These are phyloP conservation scores for Panaeolus papilionaceus DNA, from an alignment of 768 basidiomycete genomes.

Conservation along the genomic window DNA sequence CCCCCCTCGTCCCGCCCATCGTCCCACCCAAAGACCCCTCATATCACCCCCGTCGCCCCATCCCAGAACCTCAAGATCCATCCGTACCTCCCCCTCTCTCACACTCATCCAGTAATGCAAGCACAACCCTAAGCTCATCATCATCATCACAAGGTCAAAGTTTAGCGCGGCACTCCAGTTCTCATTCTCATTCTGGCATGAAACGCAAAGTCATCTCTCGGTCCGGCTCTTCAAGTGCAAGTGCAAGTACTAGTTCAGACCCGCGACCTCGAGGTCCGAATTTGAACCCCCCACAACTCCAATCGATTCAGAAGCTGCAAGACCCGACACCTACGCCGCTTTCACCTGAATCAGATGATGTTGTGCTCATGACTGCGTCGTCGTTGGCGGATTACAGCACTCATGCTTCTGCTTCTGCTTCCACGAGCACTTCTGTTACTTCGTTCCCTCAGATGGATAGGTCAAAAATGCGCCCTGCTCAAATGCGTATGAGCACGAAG, in stretches of 20 bases:
- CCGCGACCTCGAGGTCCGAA: not conserved
- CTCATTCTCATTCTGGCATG: not conserved
- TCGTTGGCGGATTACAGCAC: not conserved
- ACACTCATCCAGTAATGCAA: not conserved
- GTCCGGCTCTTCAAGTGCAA: not conserved
- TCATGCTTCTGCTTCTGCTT: not conserved
- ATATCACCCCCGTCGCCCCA: not conserved
- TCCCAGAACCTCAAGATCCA: not conserved
- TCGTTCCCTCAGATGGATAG: no score
- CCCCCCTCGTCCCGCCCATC: not conserved
- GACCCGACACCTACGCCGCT: not conserved
- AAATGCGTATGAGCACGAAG: not conserved
- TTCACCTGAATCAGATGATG: not conserved
- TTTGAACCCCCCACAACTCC: not conserved
- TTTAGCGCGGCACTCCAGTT: no score
- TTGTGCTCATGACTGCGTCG: slow-evolving; percentile 1
- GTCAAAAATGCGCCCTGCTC: no score
- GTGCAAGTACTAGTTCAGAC: not conserved
- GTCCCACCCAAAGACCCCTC: not conserved
- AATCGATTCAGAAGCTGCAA: not conserved
- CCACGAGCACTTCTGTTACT: not conserved
- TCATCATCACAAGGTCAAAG: not conserved
- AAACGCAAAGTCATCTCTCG: not conserved
- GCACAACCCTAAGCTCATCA: not conserved
- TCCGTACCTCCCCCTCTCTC: not conserved